A percentile compares a stretch with the other conserved stretches of the same genome.
Conservation (phyloP, 306 rosid species). For the Corylus americana region DNA sequence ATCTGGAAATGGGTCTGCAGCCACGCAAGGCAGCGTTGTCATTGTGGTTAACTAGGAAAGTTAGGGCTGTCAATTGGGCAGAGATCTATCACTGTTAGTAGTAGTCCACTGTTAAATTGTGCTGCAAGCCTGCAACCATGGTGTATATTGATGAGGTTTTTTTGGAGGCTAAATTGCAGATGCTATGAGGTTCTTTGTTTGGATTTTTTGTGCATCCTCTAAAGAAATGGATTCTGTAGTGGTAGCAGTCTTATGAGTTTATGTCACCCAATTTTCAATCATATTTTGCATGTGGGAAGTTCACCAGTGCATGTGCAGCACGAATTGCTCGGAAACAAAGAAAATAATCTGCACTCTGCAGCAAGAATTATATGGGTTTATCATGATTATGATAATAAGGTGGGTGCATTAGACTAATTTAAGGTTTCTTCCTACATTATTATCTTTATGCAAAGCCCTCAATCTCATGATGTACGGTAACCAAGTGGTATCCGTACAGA, state of each 20-base stretch:
- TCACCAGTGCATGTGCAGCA: background rate
- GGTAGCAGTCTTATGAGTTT: background rate
- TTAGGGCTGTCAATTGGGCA: conserved; percentile 2
- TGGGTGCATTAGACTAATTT: background rate
- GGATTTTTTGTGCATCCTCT: too few species aligned
- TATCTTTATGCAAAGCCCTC: background rate
- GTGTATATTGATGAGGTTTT: background rate
- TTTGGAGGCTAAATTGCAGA: background rate
- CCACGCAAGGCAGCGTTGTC: conserved; percentile 24
- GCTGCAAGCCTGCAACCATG: background rate
- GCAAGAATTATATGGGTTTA: background rate
- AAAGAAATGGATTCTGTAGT: too few species aligned
- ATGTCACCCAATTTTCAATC: background rate
- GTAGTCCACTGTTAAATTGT: background rate
- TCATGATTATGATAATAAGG: too few species aligned
- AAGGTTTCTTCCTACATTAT: background rate
- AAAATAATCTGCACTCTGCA: too few species aligned
- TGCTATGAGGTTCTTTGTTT: background rate
- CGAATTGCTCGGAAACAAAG: background rate
- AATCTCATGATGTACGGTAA: background rate
- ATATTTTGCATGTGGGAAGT: background rate
- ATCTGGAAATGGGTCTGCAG: conserved; percentile 23
- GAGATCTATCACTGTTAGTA: background rate
- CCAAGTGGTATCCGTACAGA: background rate
- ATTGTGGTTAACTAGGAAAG: conserved; percentile 33